These are phyloP conservation scores for Lathyrus sativus DNA, from an alignment of 306 rosid genomes.

Conservation along the genomic window DNA sequence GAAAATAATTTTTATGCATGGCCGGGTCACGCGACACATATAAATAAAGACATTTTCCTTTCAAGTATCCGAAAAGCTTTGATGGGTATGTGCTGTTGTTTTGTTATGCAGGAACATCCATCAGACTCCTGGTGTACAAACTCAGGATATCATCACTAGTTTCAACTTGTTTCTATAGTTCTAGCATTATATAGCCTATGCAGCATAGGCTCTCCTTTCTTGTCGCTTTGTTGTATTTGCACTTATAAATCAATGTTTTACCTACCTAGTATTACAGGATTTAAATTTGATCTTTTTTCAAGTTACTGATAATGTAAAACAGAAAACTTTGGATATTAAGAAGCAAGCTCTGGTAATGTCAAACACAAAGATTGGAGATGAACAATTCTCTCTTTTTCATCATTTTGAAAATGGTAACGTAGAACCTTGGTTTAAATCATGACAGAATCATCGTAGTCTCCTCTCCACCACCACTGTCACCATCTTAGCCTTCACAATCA, in stretches of 20 bases:
- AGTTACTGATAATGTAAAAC: too few species aligned
- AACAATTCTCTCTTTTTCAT: too few species aligned
- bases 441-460: too few species aligned
- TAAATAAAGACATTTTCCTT: constrained; percentile 54
- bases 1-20: constrained; percentile 44
- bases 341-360: too few species aligned
- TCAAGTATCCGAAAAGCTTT: constrained; percentile 26
- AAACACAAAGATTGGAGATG: too few species aligned
- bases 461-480: too few species aligned
- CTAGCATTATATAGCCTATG: not conserved
- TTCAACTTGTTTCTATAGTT: not conserved
- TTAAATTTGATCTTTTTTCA: too few species aligned
- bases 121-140: too few species aligned
- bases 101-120: not conserved
- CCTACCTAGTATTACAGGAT: not conserved
- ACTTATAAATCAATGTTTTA: not conserved
- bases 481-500: too few species aligned
- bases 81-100: not conserved
- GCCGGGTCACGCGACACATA: not conserved
- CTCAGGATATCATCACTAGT: not conserved
- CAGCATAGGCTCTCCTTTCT: not conserved
- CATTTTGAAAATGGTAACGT: too few species aligned
- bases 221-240: not conserved
- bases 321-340: too few species aligned
- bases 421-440: too few species aligned